A percentile compares a stretch with the other conserved stretches of the same genome.
Evolutionary conservation across 2,329 filamentous ascomycete genomes (phyloP).

Genomic region (Mycosphaerelloides madeirae): DNA sequence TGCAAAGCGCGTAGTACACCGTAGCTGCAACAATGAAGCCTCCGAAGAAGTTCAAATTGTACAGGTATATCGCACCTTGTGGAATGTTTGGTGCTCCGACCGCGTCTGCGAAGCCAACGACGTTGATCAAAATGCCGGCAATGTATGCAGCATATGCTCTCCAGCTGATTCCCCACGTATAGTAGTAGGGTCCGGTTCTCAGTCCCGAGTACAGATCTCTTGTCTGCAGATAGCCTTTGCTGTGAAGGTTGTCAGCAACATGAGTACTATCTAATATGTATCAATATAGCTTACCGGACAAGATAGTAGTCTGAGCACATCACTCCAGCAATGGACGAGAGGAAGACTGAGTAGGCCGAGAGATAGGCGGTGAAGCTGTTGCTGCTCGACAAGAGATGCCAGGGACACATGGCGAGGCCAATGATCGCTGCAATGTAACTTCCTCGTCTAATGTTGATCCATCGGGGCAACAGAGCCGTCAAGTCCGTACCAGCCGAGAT

Average conservation of each 20-base stretch:
- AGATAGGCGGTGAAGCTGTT: constrained; percentile 91
- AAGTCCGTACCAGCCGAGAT: constrained; percentile 53
- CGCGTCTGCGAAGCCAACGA: constrained; percentile 83
- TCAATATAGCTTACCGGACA: constrained; percentile 51
- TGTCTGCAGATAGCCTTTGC: constrained; percentile 73
- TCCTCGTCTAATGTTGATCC: constrained; percentile 70
- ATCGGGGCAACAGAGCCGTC: constrained; percentile 49
- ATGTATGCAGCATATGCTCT: constrained; percentile 80
- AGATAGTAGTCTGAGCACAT: constrained; percentile 80
- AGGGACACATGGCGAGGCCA: constrained; percentile 82
- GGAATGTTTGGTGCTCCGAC: constrained; percentile 65
- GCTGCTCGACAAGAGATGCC: constrained; percentile 66
- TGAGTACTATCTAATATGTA: neutral
- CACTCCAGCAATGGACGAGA: constrained; percentile 90
- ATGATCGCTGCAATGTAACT: constrained; percentile 78
- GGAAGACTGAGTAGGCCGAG: constrained; percentile 85
- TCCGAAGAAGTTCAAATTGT: constrained; percentile 85
- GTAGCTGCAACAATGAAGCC: constrained; percentile 67
- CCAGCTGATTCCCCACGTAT: constrained; percentile 70
- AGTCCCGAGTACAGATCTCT: constrained; percentile 73
- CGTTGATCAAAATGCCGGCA: constrained; percentile 78
- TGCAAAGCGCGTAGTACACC: constrained; percentile 68
- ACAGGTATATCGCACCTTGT: constrained; percentile 74
- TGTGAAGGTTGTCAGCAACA: constrained; percentile 65
- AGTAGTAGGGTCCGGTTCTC: constrained; percentile 66